A percentile compares a stretch with the other conserved stretches of the same genome.
These are phyloP conservation scores for Aspergillus sp. DNA, from an alignment of 2,329 filamentous ascomycete species.

Conservation along the genomic window DNA sequence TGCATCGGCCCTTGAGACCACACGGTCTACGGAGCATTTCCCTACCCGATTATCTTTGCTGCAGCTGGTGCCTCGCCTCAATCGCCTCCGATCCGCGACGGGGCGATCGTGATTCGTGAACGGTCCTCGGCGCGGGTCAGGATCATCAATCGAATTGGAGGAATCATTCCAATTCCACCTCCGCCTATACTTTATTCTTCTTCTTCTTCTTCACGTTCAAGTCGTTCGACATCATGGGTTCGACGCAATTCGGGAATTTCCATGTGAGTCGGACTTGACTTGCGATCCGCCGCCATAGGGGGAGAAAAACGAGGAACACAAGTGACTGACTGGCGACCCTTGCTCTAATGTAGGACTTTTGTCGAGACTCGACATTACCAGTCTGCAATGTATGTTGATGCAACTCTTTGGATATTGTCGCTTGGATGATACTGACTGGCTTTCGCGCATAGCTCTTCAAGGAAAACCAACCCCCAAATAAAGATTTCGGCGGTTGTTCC, in stretches of 20 bases:
- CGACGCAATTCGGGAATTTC: conserved; percentile 56
- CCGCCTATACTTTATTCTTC: background rate
- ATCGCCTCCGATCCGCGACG: conserved; percentile 14
- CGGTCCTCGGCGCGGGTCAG: conserved; percentile 20
- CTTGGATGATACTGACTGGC: conserved; percentile 11
- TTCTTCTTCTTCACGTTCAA: conserved; percentile 9
- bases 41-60: background rate
- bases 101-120: conserved; percentile 20
- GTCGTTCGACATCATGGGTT: conserved; percentile 38
- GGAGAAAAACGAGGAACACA: background rate
- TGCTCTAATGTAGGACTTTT: conserved; percentile 60
- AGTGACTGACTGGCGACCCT: conserved; percentile 1
- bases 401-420: conserved; percentile 2
- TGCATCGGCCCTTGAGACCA: too few species aligned
- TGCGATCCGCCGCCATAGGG: too few species aligned
- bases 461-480: conserved; percentile 54
- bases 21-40: too few species aligned
- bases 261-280: conserved; percentile 38
- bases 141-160: conserved; percentile 1
- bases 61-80: background rate
- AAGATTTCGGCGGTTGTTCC: conserved; percentile 64
- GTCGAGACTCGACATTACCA: conserved; percentile 75
- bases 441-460: conserved; percentile 57
- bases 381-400: conserved; percentile 70
- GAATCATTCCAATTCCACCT: background rate